These are phyloP conservation scores for Chrysosporium queenslandicum DNA, from an alignment of 2,329 filamentous ascomycete genomes.

Conservation along the genomic window DNA sequence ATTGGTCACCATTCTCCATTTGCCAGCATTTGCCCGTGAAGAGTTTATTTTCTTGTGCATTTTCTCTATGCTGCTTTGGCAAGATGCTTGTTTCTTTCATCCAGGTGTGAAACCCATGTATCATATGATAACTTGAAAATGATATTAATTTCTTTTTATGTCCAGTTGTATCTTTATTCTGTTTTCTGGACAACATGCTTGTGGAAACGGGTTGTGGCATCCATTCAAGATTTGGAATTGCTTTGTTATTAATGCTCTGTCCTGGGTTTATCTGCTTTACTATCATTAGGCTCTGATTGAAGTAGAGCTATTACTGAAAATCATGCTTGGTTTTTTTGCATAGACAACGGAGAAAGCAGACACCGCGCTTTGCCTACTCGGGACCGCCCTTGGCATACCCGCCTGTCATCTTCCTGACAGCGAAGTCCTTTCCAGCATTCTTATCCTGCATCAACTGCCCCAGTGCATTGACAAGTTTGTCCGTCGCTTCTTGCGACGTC, in stretches of 20 bases:
- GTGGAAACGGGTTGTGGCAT: too few species aligned
- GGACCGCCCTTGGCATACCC: constrained; percentile 12
- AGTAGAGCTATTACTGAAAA: too few species aligned
- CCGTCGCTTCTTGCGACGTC: constrained; percentile 17
- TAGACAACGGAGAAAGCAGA: too few species aligned
- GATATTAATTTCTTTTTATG: neutral
- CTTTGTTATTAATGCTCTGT: too few species aligned
- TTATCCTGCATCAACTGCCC: constrained; percentile 20
- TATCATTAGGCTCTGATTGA: too few species aligned
- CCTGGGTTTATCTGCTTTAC: too few species aligned
- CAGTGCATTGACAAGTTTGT: constrained; percentile 19
- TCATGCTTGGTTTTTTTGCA: too few species aligned
- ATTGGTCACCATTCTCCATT: too few species aligned
- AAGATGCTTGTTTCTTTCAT: neutral
- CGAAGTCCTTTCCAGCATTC: constrained; percentile 17
- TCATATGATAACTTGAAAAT: neutral
- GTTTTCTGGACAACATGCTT: too few species aligned
- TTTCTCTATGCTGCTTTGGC: neutral
- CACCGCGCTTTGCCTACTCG: neutral
- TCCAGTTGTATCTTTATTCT: too few species aligned
- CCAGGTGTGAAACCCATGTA: neutral
- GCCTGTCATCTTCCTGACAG: constrained; percentile 16
- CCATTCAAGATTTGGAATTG: too few species aligned
- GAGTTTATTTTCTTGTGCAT: neutral
- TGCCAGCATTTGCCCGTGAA: neutral